Evolutionary conservation across 2,329 filamentous ascomycete species (phyloP), one percentile per base, ranked within the genome.

Genomic region (Trichophyton mentagrophytes): DNA sequence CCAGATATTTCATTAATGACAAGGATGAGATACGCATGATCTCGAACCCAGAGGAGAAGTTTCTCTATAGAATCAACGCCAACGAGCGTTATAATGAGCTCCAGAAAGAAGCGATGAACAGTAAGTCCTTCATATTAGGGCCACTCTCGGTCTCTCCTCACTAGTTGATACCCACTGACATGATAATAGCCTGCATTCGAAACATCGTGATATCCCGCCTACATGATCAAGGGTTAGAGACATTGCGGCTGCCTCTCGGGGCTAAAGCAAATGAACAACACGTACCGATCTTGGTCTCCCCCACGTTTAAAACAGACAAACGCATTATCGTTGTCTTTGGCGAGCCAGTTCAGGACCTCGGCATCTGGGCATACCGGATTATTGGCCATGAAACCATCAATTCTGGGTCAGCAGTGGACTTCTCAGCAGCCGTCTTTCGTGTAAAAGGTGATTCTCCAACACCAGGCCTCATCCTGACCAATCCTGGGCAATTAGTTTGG

Each of bases 31-130:
- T 96, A 63, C 85, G 88, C 56, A 85, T 79, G 63, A 85, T 88
- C 60, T 76, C 81, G 22, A 76, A 89, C 40, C 85, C 87, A 0
- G 79, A 86, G 30, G 77, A 81, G 65, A 86, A 85, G 69, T 95
- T 89, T 77, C 82, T 88, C 66, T 96, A 81, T 78, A 86, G 84
- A 70, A 73, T 88, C 59, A 86, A 82, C 70, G 85, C 83, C 66
- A 90, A 90, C 71, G 77, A 82, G n/a, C 85, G 90, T 42, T 80
- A 86, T 74, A 96, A 96, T 71, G 81, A 86, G 46, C 78, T 86
- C 20, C 89, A 90, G 67, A 81, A 86, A 17, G 87, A 87, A 65
- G 79, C 85, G 44, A 84, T 95, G 73, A 86, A 95, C 67, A 74
- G 89, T 89, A 71, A 65, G 77, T 71, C 5, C 33, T 55, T 13